Evolutionary conservation across 2,329 filamentous ascomycete genomes (phyloP).

Genomic region (Capronia epimyces): DNA sequence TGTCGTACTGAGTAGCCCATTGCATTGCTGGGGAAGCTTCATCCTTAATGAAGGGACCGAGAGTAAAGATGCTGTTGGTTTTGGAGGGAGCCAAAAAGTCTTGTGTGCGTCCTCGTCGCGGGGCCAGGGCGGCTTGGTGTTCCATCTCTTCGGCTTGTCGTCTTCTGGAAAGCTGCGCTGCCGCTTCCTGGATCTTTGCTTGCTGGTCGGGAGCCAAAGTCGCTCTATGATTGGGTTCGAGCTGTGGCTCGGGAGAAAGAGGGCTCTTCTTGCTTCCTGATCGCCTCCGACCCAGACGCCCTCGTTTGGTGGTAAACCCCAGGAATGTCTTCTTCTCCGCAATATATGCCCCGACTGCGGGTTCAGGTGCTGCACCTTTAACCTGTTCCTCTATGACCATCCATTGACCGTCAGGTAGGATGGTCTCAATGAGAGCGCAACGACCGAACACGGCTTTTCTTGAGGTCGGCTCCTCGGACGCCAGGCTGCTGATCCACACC

Average conservation of each 20-base stretch:
- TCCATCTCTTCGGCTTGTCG: conserved; percentile 53
- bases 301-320: conserved; percentile 68
- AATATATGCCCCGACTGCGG: conserved; percentile 79
- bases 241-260: conserved; percentile 49
- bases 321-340: conserved; percentile 96
- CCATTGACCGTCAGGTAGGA: conserved; percentile 76
- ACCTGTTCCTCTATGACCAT: conserved; percentile 94
- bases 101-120: conserved; percentile 52
- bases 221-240: conserved; percentile 56
- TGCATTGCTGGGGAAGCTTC: conserved; percentile 93
- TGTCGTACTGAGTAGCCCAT: conserved; percentile 94
- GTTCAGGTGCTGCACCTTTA: conserved; percentile 81
- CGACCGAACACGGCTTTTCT: conserved; percentile 91
- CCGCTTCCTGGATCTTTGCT: conserved; percentile 85
- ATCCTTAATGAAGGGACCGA: conserved; percentile 76
- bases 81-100: conserved; percentile 55
- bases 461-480: conserved; percentile 76
- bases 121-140: conserved; percentile 45
- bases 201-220: conserved; percentile 88
- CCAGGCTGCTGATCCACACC: conserved; percentile 98
- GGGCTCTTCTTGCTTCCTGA: conserved; percentile 59
- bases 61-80: conserved; percentile 82
- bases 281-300: conserved; percentile 63
- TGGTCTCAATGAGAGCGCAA: conserved; percentile 86
- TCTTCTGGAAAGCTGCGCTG: conserved; percentile 70